A percentile compares a stretch with the other conserved stretches of the same genome.
Conservation (phyloP, 352 stramenopile species). For the Globisporangium parvum region DNA sequence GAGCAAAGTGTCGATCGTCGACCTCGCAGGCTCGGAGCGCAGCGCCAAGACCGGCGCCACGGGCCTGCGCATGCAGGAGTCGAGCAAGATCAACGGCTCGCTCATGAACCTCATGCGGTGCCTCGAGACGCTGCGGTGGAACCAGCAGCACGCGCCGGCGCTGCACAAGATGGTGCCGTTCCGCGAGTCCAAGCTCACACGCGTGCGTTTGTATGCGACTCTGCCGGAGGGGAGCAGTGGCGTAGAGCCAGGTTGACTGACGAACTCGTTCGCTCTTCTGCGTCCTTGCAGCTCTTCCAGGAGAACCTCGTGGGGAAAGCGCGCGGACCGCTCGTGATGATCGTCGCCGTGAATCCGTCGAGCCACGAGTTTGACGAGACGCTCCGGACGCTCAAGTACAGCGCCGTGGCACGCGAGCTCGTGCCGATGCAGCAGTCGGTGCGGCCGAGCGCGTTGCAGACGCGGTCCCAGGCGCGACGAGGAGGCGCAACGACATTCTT, state of each 20-base stretch:
- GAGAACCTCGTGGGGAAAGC: constrained; percentile 87
- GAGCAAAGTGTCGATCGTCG: constrained; percentile 90
- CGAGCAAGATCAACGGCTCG: constrained; percentile 97
- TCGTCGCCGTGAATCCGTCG: constrained; percentile 94
- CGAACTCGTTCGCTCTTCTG: neutral
- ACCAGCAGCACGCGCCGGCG: constrained; percentile 71
- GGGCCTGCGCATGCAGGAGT: constrained; percentile 92
- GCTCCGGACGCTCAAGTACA: constrained; percentile 93
- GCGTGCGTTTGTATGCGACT: constrained; percentile 34
- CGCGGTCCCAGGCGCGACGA: constrained; percentile 7
- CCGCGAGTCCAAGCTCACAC: constrained; percentile 95
- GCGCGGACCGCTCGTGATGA: constrained; percentile 90
- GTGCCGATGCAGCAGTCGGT: constrained; percentile 39
- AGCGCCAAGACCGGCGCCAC: constrained; percentile 75
- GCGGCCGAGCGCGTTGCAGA: constrained; percentile 23
- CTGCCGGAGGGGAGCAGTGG: too few relatives aligned
- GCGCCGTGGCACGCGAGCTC: constrained; percentile 88
- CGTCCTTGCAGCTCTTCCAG: constrained; percentile 87
- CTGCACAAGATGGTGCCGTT: constrained; percentile 94
- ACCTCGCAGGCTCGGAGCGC: constrained; percentile 88
- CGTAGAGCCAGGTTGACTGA: too few relatives aligned
- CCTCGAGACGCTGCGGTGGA: constrained; percentile 91
- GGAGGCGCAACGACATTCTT: constrained; percentile 21
- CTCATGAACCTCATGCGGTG: constrained; percentile 98
- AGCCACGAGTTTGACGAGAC: constrained; percentile 95